Evolutionary conservation across 2,329 filamentous ascomycete species (phyloP), one percentile per base, ranked within the genome.

Genomic region (Exserohilum turcica): DNA sequence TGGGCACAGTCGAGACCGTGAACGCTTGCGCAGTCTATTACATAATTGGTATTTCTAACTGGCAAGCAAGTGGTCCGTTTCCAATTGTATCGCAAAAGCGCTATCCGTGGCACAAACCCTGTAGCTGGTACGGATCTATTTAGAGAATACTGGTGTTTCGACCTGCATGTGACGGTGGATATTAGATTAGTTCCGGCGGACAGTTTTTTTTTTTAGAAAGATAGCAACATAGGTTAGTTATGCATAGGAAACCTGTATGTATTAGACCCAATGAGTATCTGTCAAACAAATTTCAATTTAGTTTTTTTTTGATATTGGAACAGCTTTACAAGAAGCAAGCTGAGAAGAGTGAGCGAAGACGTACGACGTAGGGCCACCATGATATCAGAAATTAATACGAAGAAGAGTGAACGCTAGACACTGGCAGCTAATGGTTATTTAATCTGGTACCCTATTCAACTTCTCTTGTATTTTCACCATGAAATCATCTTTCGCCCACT

Each of bases 401-500:
- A 47, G 16, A 48, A 48, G n/a, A 48, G 29, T 39, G 5, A 33
- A 42, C 16, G 37, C 46, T 40, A 38, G 51, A 44, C 29, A 24
- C 44, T 49, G 6, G 40, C 38, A 45, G 33, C 16, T 44, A 19
- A 45, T 38, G 19, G 15, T 42, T 21, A 24, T 37, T 42, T 33
- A 46, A 19, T 31, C 44, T 33, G 48, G 52, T 33, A 56, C 37
- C 24, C 28, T 31, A 12, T 52, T 38, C 27, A 57, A 42, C 43
- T 44, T 54, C 28, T 51, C 42, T n/a, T 33, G 38, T 49, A 57
- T 54, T 19, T 29, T 28, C 40, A 43, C 31, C 28, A 39, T 39
- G 36, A 47, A 39, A 21, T 47, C 27, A 39, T 39, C 35, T 39
- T 33, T 51, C 13, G 40, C 55, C 55, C 43, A 58, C 43, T 47